Evolutionary conservation across 2,329 filamentous ascomycete species (phyloP), one percentile per base, ranked within the genome.

Genomic region (Dryadomyces quercus-mongolicae): DNA sequence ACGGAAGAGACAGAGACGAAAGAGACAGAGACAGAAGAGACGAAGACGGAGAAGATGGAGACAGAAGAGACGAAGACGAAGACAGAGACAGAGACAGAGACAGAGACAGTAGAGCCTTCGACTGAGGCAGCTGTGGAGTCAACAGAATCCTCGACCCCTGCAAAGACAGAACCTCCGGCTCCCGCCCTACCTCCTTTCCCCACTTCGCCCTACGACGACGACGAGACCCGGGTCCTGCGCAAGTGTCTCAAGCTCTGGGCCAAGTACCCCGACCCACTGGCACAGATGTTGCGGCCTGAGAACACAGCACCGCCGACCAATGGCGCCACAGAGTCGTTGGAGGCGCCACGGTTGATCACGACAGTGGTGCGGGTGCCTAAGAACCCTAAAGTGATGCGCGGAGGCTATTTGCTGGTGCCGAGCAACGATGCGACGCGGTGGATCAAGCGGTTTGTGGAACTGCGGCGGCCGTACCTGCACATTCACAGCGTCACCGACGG

Each of bases 391-490:
- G 77, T 93, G 1, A 76, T 95, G 61, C 95, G 95, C 70, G 84
- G 88, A 16, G 91, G 91, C 16, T 94, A 93, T 67, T 78, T 98
- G 16, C 76, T 97, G 46, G 87, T 88, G 2, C 90, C 90, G 0
- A 90, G 90, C 64, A 84, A 83, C 54, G 85, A 88, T 53, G 88
- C 84, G 40, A 86, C 84, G 21, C 81, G 86, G 57, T 98, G 93
- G 93, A 80, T 93, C 31, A 88, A 91, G 62, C 84, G 92, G 45
- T 97, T 95, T 64, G 88, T 96, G 51, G 93, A 98, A 70, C 78
- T 98, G 31, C 82, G 93, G 36, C 80, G 86, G 52, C 93, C 93
- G 0, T 98, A 97, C 66, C 76, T 98, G 53, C 90, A 97, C 67
- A 81, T 98, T 40, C 88, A 97, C 70, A 86, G 82, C 22, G 84